phyloP scores from a whole-genome alignment of 1,284 basidiomycete species.

The Coniferiporia sulphurascens region DNA sequence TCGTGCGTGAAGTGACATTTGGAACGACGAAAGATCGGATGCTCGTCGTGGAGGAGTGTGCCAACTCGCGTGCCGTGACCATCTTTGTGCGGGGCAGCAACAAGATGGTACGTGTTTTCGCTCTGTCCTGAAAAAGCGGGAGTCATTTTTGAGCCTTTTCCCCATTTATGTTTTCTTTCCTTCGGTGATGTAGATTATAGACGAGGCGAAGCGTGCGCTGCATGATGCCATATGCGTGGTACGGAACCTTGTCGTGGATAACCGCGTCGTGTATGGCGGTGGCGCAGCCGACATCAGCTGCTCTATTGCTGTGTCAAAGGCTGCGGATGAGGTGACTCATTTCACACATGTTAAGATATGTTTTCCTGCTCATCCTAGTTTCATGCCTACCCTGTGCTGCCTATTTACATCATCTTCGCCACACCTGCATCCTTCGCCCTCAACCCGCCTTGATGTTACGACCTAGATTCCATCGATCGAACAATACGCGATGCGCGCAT shows the following conservation, averaged over 20 bases:
- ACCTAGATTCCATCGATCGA: constrained; percentile 89
- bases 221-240: constrained; percentile 98
- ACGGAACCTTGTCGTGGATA: constrained; percentile 91
- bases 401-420: background rate
- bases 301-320: constrained; percentile 88
- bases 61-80: constrained; percentile 94
- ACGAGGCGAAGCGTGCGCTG: constrained; percentile 95
- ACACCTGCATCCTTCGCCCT: background rate
- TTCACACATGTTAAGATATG: background rate
- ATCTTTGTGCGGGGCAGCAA: constrained; percentile 97
- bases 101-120: constrained; percentile 81
- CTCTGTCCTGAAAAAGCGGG: background rate
- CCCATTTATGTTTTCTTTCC: background rate
- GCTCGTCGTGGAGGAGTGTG: constrained; percentile 98
- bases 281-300: constrained; percentile 97
- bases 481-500: constrained; percentile 99
- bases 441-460: background rate
- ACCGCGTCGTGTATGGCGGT: constrained; percentile 96
- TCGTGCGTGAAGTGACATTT: constrained; percentile 92
- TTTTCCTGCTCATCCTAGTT: background rate
- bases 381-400: background rate
- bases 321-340: constrained; percentile 79
- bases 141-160: background rate
- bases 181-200: constrained; percentile 71
- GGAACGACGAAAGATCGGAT: constrained; percentile 98